phyloP scores from a whole-genome alignment of 805 yeast species.

The Saccharomycopsis synnaedendra region DNA sequence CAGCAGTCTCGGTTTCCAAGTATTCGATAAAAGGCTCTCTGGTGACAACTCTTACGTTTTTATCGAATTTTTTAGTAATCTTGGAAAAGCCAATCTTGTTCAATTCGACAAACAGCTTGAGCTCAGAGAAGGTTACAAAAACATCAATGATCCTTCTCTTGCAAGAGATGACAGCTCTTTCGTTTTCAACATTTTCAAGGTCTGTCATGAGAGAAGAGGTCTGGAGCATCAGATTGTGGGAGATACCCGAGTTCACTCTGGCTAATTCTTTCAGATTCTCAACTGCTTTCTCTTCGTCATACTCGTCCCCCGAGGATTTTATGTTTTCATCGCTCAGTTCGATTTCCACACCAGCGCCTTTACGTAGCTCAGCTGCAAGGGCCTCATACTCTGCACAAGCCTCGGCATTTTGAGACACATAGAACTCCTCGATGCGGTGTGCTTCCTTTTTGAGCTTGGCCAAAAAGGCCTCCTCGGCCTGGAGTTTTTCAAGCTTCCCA shows the following conservation, averaged over 20 bases:
- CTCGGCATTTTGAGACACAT: neutral
- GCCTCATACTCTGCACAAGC: neutral
- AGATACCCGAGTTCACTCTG: neutral
- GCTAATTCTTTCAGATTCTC: neutral
- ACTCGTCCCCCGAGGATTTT: neutral
- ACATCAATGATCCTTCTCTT: slow-evolving; percentile 54
- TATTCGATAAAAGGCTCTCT: neutral
- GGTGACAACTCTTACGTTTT: slow-evolving; percentile 40
- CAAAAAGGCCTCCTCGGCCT: neutral
- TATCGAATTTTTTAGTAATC: slow-evolving; percentile 87
- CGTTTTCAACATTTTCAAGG: neutral
- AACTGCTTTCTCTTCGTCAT: neutral
- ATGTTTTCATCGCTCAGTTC: neutral
- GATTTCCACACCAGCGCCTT: neutral
- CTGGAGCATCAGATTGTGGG: neutral
- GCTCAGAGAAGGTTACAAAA: slow-evolving; percentile 69
- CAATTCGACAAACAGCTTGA: slow-evolving; percentile 72
- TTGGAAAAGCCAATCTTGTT: slow-evolving; percentile 85
- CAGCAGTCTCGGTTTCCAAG: slow-evolving; percentile 23
- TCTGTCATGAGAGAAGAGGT: slow-evolving; percentile 1
- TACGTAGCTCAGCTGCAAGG: neutral
- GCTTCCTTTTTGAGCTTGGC: neutral
- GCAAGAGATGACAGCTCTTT: neutral
- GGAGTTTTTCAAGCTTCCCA: neutral
- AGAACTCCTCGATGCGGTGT: neutral